These are phyloP conservation scores for Dryas integrifolia DNA, from an alignment of 331 rosid species.

Conservation along the genomic window DNA sequence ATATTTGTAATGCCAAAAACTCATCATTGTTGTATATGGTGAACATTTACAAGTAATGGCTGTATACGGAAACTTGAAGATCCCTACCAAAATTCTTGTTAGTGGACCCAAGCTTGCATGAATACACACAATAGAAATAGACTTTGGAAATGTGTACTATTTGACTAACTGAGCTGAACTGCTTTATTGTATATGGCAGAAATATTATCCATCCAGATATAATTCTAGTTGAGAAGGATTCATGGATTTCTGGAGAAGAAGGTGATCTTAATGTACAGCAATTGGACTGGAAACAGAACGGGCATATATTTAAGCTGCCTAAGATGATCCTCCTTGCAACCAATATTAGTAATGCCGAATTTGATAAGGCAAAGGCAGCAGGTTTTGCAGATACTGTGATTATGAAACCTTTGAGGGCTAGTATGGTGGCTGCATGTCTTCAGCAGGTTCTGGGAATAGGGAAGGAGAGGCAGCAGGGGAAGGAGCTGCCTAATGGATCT, in stretches of 20 bases:
- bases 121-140: no score
- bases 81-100: neutral
- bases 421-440: slow-evolving; percentile 98
- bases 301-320: slow-evolving; percentile 51
- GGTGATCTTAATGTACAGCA: slow-evolving; percentile 43
- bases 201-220: slow-evolving; percentile 64
- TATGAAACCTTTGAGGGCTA: slow-evolving; percentile 95
- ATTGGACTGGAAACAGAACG: slow-evolving; percentile 72
- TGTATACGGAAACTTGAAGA: neutral
- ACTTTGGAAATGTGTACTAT: neutral
- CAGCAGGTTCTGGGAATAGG: slow-evolving; percentile 86
- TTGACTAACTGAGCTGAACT: slow-evolving; percentile 22
- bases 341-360: slow-evolving; percentile 53
- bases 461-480: slow-evolving; percentile 71
- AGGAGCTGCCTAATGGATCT: slow-evolving; percentile 56
- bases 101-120: neutral
- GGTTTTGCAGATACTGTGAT: slow-evolving; percentile 90
- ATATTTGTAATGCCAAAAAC: neutral
- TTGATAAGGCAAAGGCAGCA: slow-evolving; percentile 63
- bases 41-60: neutral
- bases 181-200: slow-evolving; percentile 49
- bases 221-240: slow-evolving; percentile 83
- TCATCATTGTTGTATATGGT: neutral
- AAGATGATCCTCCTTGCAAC: slow-evolving; percentile 86
- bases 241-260: slow-evolving; percentile 73